These are phyloP conservation scores for Alternaria viburni DNA, from an alignment of 2,329 filamentous ascomycete genomes.

Conservation along the genomic window DNA sequence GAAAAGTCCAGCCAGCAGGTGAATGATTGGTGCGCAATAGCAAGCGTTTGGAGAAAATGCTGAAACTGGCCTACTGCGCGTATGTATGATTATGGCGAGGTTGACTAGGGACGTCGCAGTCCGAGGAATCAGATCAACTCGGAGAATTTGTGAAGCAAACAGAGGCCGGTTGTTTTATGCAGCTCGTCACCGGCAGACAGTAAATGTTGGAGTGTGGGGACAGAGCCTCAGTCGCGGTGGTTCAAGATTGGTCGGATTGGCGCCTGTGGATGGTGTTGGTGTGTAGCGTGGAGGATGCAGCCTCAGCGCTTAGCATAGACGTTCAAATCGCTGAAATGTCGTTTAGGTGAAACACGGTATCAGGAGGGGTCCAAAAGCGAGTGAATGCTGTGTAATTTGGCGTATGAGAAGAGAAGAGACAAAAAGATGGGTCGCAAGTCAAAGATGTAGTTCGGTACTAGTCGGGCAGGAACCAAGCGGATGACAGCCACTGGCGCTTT, in stretches of 20 bases:
- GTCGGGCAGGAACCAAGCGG: conserved; percentile 25
- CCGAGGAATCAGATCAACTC: conserved; percentile 19
- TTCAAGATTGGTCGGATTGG: conserved; percentile 43
- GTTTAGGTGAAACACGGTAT: conserved; percentile 39
- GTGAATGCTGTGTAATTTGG: conserved; percentile 27
- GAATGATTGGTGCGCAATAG: conserved; percentile 28
- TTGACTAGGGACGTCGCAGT: conserved; percentile 34
- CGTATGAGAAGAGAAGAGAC: conserved; percentile 20
- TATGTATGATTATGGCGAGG: conserved; percentile 37
- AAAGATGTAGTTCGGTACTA: conserved; percentile 18
- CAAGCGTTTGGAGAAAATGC: conserved; percentile 28
- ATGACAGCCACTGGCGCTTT: conserved; percentile 34
- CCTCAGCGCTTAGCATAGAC: conserved; percentile 43
- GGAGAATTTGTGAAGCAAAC: conserved; percentile 25
- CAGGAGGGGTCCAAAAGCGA: conserved; percentile 29
- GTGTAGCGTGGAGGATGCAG: conserved; percentile 31
- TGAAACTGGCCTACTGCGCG: conserved; percentile 37
- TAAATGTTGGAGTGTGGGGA: conserved; percentile 16
- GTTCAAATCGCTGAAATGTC: conserved; percentile 34
- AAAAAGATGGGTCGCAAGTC: conserved; percentile 19
- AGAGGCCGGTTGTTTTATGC: conserved; percentile 29
- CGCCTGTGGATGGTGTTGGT: conserved; percentile 33
- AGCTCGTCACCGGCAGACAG: conserved; percentile 19
- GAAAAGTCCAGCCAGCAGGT: conserved; percentile 19
- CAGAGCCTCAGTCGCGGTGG: conserved; percentile 18